Conservation (phyloP, 2,329 filamentous ascomycete species). For the Hypoxylon sp. region DNA sequence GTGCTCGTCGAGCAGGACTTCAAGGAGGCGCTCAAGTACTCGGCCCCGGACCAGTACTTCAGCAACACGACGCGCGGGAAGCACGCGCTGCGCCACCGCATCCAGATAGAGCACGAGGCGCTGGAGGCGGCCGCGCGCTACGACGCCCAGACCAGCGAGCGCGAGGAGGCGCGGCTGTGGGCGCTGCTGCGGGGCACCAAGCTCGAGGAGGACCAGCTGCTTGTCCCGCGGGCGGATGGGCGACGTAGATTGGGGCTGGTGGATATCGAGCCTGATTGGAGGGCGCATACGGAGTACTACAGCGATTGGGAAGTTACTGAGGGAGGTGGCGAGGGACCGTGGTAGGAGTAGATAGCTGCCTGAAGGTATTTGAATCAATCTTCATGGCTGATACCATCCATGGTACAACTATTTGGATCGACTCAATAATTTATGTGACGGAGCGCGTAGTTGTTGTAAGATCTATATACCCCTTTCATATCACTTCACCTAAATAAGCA, state of each 20-base stretch:
- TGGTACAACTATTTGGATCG: no score
- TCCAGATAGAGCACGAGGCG: constrained; percentile 40
- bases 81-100: constrained; percentile 27
- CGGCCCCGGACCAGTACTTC: constrained; percentile 23
- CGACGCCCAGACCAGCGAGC: constrained; percentile 32
- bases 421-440: no score
- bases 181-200: constrained; percentile 29
- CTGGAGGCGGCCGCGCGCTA: constrained; percentile 39
- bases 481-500: no score
- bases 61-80: constrained; percentile 27
- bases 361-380: no score
- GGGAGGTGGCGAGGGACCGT: no score
- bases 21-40: constrained; percentile 42
- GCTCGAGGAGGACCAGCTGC: neutral
- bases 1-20: constrained; percentile 37
- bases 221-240: neutral
- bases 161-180: constrained; percentile 43
- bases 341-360: no score
- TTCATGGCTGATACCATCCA: no score
- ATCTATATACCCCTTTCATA: no score
- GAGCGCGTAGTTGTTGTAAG: no score
- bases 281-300: constrained; percentile 28
- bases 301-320: constrained; percentile 39
- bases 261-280: constrained; percentile 26
- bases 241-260: constrained; percentile 6